These are phyloP conservation scores for Neurospora sp. DNA, from an alignment of 495 filamentous ascomycete genomes.

Conservation along the genomic window DNA sequence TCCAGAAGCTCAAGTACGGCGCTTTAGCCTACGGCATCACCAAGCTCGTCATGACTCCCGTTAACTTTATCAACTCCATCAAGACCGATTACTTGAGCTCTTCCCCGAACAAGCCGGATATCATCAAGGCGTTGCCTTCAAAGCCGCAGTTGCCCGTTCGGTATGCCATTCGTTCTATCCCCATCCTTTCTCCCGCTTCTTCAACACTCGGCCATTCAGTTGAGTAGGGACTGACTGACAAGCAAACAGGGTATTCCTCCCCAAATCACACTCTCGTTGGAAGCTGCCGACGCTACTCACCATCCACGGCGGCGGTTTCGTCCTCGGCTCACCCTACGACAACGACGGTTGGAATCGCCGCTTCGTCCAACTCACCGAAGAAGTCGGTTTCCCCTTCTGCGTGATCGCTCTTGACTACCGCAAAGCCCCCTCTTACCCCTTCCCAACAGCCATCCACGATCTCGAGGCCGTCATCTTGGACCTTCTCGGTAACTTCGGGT, in stretches of 20 bases:
- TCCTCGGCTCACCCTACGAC: constrained; percentile 21
- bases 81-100: constrained; percentile 28
- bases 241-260: constrained; percentile 22
- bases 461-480: constrained; percentile 20
- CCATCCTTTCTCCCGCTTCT: not conserved
- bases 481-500: constrained; percentile 12
- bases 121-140: constrained; percentile 13
- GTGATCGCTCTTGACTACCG: constrained; percentile 29
- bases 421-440: constrained; percentile 26
- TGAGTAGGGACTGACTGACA: not conserved
- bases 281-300: constrained; percentile 26
- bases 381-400: constrained; percentile 6
- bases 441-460: constrained; percentile 23
- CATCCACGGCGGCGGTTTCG: constrained; percentile 35
- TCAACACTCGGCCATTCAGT: not conserved
- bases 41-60: not conserved
- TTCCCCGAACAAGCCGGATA: constrained; percentile 5
- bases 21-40: not conserved
- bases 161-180: not conserved
- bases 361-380: constrained; percentile 20
- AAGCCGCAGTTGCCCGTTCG: constrained; percentile 9
- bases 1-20: not conserved
- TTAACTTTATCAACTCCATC: not conserved
- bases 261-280: constrained; percentile 11
- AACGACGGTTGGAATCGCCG: constrained; percentile 29